These are phyloP conservation scores for Saccharomycopsis oosterbeekiorum DNA, from an alignment of 805 yeast species.

Conservation along the genomic window DNA sequence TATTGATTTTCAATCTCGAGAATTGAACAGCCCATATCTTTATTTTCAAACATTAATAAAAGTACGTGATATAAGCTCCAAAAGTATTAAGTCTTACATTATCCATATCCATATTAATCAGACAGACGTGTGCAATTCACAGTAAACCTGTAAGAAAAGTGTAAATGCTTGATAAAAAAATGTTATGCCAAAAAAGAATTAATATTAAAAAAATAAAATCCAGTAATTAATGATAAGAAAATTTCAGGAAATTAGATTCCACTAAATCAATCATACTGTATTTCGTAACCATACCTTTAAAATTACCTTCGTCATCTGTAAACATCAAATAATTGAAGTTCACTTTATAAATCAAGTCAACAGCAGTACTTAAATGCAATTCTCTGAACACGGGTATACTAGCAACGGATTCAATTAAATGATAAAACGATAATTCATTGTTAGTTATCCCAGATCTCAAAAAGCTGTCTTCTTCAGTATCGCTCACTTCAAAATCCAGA, in stretches of 20 bases:
- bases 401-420: conserved; percentile 11
- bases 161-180: too few species aligned
- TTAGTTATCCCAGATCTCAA: background rate
- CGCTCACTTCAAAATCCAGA: conserved; percentile 1
- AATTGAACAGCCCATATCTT: too few species aligned
- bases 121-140: too few species aligned
- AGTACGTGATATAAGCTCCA: too few species aligned
- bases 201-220: background rate
- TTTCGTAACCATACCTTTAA: conserved; percentile 22
- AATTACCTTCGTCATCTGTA: conserved; percentile 4
- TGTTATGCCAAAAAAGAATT: too few species aligned
- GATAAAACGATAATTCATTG: conserved; percentile 4
- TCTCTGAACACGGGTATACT: conserved; percentile 10
- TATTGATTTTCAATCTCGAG: too few species aligned
- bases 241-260: conserved; percentile 7
- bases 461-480: conserved; percentile 4
- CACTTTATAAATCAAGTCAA: conserved; percentile 24
- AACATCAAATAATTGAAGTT: conserved; percentile 24
- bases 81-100: too few species aligned
- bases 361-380: conserved; percentile 22
- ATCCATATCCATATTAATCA: too few species aligned
- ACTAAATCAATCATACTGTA: conserved; percentile 11
- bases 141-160: too few species aligned
- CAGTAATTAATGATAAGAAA: background rate
- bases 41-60: too few species aligned